phyloP scores from a whole-genome alignment of 176 grass and related monocot genomes.

The Carex cristatella region DNA sequence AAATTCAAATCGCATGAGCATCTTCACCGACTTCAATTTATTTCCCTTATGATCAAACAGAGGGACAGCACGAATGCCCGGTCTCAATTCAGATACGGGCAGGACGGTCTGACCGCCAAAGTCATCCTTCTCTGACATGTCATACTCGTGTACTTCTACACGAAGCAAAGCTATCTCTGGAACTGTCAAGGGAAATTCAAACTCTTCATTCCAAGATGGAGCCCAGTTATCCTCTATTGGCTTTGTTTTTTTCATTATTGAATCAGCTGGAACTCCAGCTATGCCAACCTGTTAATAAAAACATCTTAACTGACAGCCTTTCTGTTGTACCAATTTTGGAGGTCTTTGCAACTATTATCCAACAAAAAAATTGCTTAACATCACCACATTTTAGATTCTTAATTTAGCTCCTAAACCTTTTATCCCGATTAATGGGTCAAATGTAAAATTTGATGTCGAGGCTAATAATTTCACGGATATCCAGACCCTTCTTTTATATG shows the following conservation, averaged over 20 bases:
- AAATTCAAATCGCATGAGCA: constrained; percentile 81
- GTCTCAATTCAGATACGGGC: constrained; percentile 63
- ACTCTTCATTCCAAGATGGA: constrained; percentile 78
- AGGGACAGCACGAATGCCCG: constrained; percentile 67
- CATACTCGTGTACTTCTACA: constrained; percentile 80
- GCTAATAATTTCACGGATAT: background rate
- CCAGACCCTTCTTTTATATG: background rate
- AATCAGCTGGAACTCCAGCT: constrained; percentile 71
- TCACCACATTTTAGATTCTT: background rate
- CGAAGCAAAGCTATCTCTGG: constrained; percentile 86
- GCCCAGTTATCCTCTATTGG: constrained; percentile 83
- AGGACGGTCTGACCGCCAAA: constrained; percentile 77
- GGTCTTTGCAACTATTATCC: background rate
- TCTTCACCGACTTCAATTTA: constrained; percentile 50
- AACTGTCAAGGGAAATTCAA: constrained; percentile 47
- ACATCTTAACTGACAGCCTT: background rate
- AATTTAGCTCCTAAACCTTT: background rate
- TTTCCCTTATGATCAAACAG: constrained; percentile 62
- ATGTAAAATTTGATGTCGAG: background rate
- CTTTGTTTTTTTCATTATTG: constrained; percentile 68
- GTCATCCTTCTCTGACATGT: constrained; percentile 97
- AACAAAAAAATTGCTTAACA: background rate
- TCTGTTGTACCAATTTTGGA: background rate
- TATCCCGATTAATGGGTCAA: background rate
- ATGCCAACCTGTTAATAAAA: constrained; percentile 57